Conservation (phyloP, 1,139 yeast genomes). For the Protomyces lactucae-debilis region DNA sequence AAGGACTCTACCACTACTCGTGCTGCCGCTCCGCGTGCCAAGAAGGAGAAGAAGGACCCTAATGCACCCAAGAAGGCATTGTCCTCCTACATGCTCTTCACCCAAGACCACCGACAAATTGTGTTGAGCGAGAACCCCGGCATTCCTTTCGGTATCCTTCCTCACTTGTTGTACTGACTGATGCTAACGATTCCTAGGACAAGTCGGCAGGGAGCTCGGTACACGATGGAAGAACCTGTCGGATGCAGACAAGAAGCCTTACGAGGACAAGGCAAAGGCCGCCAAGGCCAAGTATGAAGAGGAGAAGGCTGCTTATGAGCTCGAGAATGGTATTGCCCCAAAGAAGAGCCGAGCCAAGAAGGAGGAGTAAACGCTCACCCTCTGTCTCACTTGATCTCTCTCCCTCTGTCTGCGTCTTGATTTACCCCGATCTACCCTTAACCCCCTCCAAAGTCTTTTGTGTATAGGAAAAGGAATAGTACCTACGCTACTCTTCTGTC, state of each 20-base stretch:
- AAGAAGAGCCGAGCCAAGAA: slow-evolving; percentile 3
- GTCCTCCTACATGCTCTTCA: slow-evolving; percentile 98
- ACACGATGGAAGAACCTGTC: slow-evolving; percentile 91
- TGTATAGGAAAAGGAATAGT: neutral
- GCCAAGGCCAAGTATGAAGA: slow-evolving; percentile 97
- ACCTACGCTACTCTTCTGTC: too few relatives aligned
- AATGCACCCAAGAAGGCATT: slow-evolving; percentile 98
- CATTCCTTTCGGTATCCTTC: slow-evolving; percentile 66
- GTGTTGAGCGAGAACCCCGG: slow-evolving; percentile 95
- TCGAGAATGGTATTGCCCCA: slow-evolving; percentile 39
- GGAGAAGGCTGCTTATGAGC: slow-evolving; percentile 80
- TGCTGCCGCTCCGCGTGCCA: slow-evolving; percentile 2
- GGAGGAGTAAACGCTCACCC: neutral
- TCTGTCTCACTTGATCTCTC: neutral
- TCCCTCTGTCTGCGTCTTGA: neutral
- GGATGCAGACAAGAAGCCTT: slow-evolving; percentile 60
- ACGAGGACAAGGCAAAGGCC: slow-evolving; percentile 80
- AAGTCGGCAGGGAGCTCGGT: slow-evolving; percentile 86
- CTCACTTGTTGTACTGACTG: neutral
- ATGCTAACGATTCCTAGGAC: slow-evolving; percentile 37
- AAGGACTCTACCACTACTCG: neutral
- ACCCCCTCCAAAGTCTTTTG: neutral
- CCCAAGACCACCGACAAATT: slow-evolving; percentile 92
- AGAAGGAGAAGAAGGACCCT: slow-evolving; percentile 53
- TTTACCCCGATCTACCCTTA: neutral